Conservation (phyloP, 139 green algal genomes). For the Picochlorum sp. region DNA sequence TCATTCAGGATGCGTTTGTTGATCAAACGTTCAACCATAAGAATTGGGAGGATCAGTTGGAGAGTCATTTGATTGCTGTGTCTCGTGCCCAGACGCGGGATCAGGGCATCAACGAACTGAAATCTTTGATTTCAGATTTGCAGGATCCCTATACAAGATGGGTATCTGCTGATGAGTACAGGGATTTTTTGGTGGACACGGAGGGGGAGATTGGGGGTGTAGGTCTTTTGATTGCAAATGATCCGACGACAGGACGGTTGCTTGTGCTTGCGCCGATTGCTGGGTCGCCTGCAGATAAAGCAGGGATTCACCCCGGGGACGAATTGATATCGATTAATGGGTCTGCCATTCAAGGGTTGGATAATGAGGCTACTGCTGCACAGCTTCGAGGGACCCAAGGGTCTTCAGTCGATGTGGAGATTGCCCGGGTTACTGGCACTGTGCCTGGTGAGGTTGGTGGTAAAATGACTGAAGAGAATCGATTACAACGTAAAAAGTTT, state of each 20-base stretch:
- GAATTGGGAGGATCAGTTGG: slow-evolving; percentile 30
- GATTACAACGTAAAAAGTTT: slow-evolving; percentile 9
- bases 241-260: slow-evolving; percentile 43
- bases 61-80: slow-evolving; percentile 1
- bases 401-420: slow-evolving; percentile 49
- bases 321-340: slow-evolving; percentile 64
- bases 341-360: slow-evolving; percentile 48
- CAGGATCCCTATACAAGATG: slow-evolving; percentile 88
- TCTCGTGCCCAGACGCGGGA: neutral
- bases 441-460: slow-evolving; percentile 61
- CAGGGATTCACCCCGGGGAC: slow-evolving; percentile 76
- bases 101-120: slow-evolving; percentile 44
- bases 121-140: slow-evolving; percentile 71
- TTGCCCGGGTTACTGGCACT: slow-evolving; percentile 37
- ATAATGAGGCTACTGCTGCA: slow-evolving; percentile 58
- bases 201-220: slow-evolving; percentile 84
- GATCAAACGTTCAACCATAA: slow-evolving; percentile 55
- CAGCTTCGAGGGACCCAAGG: slow-evolving; percentile 68
- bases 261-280: slow-evolving; percentile 79
- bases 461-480: neutral
- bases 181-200: slow-evolving; percentile 61
- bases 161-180: slow-evolving; percentile 73
- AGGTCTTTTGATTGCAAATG: slow-evolving; percentile 78
- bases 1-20: slow-evolving; percentile 65
- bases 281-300: slow-evolving; percentile 71